Conservation (phyloP, 2,329 filamentous ascomycete species). For the Microsporum audouinii region DNA sequence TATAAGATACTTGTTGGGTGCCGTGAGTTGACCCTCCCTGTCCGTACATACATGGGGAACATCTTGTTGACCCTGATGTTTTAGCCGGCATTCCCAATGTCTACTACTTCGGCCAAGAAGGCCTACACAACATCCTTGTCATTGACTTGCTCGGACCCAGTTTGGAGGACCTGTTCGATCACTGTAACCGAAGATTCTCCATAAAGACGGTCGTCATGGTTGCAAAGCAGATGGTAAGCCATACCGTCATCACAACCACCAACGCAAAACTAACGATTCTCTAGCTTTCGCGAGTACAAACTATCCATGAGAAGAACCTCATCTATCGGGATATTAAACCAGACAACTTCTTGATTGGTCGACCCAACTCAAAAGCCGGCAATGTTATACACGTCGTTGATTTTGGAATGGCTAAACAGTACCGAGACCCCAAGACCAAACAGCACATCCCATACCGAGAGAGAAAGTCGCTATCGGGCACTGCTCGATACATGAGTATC, state of each 20-base stretch:
- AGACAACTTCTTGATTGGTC: slow-evolving; percentile 96
- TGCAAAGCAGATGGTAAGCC: slow-evolving; percentile 84
- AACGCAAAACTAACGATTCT: slow-evolving; percentile 4
- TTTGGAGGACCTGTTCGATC: slow-evolving; percentile 92
- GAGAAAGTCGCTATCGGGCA: slow-evolving; percentile 91
- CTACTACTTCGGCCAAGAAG: slow-evolving; percentile 98
- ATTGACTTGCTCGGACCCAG: slow-evolving; percentile 93
- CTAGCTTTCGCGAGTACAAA: slow-evolving; percentile 78
- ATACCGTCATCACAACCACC: slow-evolving; percentile 18
- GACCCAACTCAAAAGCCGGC: slow-evolving; percentile 81
- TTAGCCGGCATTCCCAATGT: slow-evolving; percentile 96
- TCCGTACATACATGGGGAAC: not conserved
- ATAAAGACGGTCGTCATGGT: slow-evolving; percentile 99
- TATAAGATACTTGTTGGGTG: slow-evolving; percentile 99
- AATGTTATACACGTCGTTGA: slow-evolving; percentile 98
- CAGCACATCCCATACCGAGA: slow-evolving; percentile 97
- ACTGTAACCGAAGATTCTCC: slow-evolving; percentile 87
- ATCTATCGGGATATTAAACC: slow-evolving; percentile 99
- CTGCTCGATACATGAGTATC: slow-evolving; percentile 98
- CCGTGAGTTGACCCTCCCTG: slow-evolving; percentile 54
- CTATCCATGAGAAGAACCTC: slow-evolving; percentile 96
- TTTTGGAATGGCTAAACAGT: slow-evolving; percentile 99
- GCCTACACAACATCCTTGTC: slow-evolving; percentile 95
- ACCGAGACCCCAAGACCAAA: slow-evolving; percentile 96
- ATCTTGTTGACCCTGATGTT: not conserved